Evolutionary conservation across 768 basidiomycete species (phyloP), one percentile per base, ranked within the genome.

Genomic region (Tulasnella calospora): DNA sequence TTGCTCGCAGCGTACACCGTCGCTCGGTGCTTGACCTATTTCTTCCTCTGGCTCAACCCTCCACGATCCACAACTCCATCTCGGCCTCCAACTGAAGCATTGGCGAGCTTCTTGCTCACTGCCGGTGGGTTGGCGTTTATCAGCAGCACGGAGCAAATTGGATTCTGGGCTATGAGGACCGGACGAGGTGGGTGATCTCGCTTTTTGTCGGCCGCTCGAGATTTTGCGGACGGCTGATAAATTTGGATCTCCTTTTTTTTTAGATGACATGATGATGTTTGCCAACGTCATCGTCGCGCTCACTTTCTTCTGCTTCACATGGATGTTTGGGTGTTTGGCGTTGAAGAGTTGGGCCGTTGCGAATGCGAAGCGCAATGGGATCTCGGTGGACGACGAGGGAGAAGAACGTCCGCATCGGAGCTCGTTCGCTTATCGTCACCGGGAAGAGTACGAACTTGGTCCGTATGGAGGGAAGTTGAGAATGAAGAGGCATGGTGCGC

Each of bases 121-220:
- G 92, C 92, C 76, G 96, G 96, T 70, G 97, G 97, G 13, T 83
- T 98, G 78, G 88, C 91, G 73, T 98, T 98, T 85, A 94, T 96
- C 84, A 89, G 95, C 79, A 94, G 93, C 46, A 92, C 92, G 10
- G 96, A 98, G 85, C 94, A 97, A 82, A 83, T 98, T 30, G 93
- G 94, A 3, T 89, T 94, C 80, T 92, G 94, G 17, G 95, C 96
- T 23, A 98, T 98, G 95, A 88, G 96, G 78, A 87, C 90, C 82
- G 94, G 94, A 36, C 90, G 90, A 81, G 95, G 96, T 86, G 94
- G 92, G 90, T 80, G 55, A 71, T 41, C 36, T 35, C 78, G 67
- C n/a, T 70, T 67, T 12, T 70, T 57, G 6, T 51, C 71, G 61
- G 30, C 47, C 75, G 17, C 0, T 15, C 23, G 38, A 46, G 35